These are phyloP conservation scores for Podospora bellae-mahoneyi DNA, from an alignment of 495 filamentous ascomycete genomes.

Conservation along the genomic window DNA sequence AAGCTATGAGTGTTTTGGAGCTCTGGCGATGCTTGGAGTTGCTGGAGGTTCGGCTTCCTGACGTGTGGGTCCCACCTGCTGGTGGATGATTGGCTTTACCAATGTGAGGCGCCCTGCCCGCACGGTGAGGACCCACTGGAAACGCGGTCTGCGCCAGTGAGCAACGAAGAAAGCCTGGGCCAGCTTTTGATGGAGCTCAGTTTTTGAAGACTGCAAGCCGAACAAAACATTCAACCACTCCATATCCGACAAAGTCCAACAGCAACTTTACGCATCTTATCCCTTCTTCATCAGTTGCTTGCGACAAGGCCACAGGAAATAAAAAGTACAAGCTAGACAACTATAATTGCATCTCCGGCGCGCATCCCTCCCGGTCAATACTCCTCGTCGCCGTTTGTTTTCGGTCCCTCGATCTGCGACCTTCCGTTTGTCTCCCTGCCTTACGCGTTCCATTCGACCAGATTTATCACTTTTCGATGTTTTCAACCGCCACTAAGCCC, in stretches of 20 bases:
- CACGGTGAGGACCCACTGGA: not conserved
- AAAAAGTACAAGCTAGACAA: not conserved
- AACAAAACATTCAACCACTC: not conserved
- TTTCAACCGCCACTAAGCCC: slow-evolving; percentile 22
- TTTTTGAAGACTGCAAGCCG: slow-evolving; percentile 2
- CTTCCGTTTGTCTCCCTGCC: not conserved
- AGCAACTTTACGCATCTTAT: not conserved
- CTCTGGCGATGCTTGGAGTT: slow-evolving; percentile 19
- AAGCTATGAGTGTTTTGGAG: slow-evolving; percentile 33
- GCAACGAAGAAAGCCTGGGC: not conserved
- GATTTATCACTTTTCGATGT: slow-evolving; percentile 16
- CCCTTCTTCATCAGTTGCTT: not conserved
- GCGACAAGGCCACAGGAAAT: not conserved
- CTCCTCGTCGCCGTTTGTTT: not conserved
- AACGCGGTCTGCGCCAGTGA: not conserved
- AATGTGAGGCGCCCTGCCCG: slow-evolving; percentile 12
- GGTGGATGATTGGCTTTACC: slow-evolving; percentile 24
- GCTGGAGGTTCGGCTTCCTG: slow-evolving; percentile 32
- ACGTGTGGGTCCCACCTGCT: slow-evolving; percentile 22
- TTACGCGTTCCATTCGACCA: not conserved
- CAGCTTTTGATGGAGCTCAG: slow-evolving; percentile 4
- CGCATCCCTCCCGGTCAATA: not conserved
- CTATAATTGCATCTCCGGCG: not conserved
- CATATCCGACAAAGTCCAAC: slow-evolving; percentile 6
- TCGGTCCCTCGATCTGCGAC: not conserved